Percentiles rank a stretch among this genome's conserved stretches.
phyloP scores from a whole-genome alignment of 148 eudicot genomes.

The Vaccinium corymbosum region DNA sequence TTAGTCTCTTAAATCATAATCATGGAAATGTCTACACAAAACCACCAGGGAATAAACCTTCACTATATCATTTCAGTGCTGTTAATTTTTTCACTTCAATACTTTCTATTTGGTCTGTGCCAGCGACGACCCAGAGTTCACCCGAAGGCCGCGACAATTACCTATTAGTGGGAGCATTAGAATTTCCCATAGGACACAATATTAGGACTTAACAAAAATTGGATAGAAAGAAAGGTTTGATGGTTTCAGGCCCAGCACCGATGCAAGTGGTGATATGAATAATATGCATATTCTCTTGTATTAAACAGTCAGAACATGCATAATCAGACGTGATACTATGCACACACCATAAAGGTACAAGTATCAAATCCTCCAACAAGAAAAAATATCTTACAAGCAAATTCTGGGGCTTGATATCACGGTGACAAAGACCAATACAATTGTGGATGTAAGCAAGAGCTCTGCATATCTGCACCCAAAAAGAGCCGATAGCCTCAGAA shows the following conservation, averaged over 20 bases:
- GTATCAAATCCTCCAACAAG: background rate
- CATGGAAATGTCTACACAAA: background rate
- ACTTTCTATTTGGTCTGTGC: background rate
- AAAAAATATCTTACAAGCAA: conserved; percentile 42
- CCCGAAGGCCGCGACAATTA: background rate
- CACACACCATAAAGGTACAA: background rate
- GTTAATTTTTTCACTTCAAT: background rate
- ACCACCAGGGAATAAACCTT: background rate
- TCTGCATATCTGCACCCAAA: conserved; percentile 17
- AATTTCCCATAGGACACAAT: background rate
- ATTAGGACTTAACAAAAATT: background rate
- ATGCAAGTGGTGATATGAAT: background rate
- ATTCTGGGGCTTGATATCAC: conserved; percentile 82
- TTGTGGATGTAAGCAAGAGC: conserved; percentile 60
- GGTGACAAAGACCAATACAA: conserved; percentile 65
- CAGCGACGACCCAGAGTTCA: background rate
- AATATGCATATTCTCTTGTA: background rate
- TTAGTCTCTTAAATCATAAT: conserved; percentile 15
- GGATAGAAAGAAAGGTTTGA: background rate
- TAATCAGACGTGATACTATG: too few relatives aligned
- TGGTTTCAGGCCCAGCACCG: background rate
- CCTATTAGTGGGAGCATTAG: conserved; percentile 4
- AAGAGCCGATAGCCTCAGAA: background rate
- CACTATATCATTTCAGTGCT: background rate
- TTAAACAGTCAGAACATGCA: background rate